These are phyloP conservation scores for Claviceps arundinis DNA, from an alignment of 2,329 filamentous ascomycete genomes.

Conservation along the genomic window DNA sequence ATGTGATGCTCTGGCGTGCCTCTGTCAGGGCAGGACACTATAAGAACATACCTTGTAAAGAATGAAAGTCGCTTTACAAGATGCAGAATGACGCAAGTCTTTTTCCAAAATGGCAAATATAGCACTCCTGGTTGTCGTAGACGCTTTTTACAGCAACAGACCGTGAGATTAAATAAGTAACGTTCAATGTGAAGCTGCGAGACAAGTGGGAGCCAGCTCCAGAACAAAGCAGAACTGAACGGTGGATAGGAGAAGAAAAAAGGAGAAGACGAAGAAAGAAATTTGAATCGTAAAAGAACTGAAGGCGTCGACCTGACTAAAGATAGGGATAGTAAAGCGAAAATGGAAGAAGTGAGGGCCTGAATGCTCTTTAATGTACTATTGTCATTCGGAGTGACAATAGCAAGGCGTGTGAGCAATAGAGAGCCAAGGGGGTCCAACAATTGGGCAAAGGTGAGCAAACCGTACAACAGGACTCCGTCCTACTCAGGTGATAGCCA, in stretches of 20 bases:
- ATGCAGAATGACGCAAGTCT: background rate
- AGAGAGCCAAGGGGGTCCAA: too few species aligned
- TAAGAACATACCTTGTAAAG: background rate
- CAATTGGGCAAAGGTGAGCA: background rate
- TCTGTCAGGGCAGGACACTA: too few species aligned
- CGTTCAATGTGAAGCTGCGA: background rate
- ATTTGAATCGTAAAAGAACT: too few species aligned
- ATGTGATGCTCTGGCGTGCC: background rate
- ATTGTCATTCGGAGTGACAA: conserved; percentile 2
- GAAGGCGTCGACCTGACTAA: background rate
- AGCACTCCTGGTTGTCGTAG: background rate
- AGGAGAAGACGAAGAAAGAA: background rate
- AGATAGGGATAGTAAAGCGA: background rate
- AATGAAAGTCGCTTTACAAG: background rate
- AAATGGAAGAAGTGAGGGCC: background rate
- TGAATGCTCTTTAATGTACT: background rate
- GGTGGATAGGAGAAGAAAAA: background rate
- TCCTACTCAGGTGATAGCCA: background rate
- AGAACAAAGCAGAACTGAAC: background rate
- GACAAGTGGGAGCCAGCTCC: background rate
- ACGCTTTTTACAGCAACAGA: background rate
- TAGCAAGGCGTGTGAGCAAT: background rate
- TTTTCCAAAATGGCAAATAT: background rate
- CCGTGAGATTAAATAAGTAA: background rate
- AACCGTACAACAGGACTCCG: background rate